Conservation (phyloP, 2,329 filamentous ascomycete genomes). For the Pestalotiopsis sp. region DNA sequence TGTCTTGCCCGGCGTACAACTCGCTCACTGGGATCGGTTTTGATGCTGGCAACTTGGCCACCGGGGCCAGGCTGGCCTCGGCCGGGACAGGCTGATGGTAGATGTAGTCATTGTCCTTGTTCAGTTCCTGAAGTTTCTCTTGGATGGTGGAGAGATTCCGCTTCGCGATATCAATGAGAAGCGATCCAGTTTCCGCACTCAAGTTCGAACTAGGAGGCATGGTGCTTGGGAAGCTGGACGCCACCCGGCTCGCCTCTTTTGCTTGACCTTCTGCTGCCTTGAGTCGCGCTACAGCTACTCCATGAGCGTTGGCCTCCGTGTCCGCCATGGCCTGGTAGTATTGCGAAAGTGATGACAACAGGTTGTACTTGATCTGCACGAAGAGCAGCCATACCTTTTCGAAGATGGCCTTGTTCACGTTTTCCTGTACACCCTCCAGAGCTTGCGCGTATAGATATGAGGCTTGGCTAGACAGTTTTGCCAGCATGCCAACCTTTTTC, state of each 20-base stretch:
- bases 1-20: constrained; percentile 95
- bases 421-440: constrained; percentile 87
- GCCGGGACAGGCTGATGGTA: constrained; percentile 92
- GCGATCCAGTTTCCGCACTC: constrained; percentile 73
- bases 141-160: constrained; percentile 80
- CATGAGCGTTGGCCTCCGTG: constrained; percentile 85
- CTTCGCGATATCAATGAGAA: constrained; percentile 80
- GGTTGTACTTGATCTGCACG: constrained; percentile 78
- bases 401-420: constrained; percentile 87
- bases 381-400: constrained; percentile 92
- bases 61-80: constrained; percentile 78
- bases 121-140: constrained; percentile 74
- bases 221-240: constrained; percentile 78
- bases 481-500: constrained; percentile 89
- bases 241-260: constrained; percentile 76
- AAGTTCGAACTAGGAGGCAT: constrained; percentile 83
- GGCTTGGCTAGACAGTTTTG: constrained; percentile 90
- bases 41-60: constrained; percentile 89
- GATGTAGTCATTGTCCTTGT: constrained; percentile 97
- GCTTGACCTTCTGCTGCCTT: constrained; percentile 78
- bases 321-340: constrained; percentile 94
- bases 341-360: constrained; percentile 84
- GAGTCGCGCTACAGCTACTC: constrained; percentile 80
- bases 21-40: constrained; percentile 98
- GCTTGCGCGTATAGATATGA: constrained; percentile 87